Conservation (phyloP, 805 yeast genomes). For the Saturnispora serradocipensis region DNA sequence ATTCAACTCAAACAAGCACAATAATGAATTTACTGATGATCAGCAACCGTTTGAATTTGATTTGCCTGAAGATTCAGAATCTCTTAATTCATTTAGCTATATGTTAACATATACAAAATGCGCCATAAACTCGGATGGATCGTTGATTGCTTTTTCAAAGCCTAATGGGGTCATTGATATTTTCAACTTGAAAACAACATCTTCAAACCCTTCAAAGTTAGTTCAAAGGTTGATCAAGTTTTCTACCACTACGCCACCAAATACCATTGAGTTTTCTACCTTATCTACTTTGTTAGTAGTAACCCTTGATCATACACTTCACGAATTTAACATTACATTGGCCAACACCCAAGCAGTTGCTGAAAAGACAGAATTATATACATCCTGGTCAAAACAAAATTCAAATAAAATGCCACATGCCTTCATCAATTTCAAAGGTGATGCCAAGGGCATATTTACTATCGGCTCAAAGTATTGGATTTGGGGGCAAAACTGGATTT, state of each 20-base stretch:
- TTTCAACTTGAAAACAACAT: constrained; percentile 24
- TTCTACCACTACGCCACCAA: constrained; percentile 39
- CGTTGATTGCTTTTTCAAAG: constrained; percentile 48
- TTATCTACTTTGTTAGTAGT: constrained; percentile 46
- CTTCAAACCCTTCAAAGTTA: constrained; percentile 14
- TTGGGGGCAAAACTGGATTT: constrained; percentile 81
- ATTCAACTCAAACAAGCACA: constrained; percentile 29
- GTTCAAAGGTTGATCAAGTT: constrained; percentile 43
- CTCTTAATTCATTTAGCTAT: constrained; percentile 21
- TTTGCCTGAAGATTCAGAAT: constrained; percentile 15
- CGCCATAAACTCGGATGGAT: constrained; percentile 36
- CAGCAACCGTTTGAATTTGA: constrained; percentile 26
- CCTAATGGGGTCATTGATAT: constrained; percentile 59
- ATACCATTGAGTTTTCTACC: constrained; percentile 49
- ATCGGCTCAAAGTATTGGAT: constrained; percentile 54
- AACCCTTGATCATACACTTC: constrained; percentile 65
- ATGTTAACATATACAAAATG: constrained; percentile 44
- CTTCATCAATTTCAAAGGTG: constrained; percentile 48
- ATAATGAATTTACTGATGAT: constrained; percentile 34
- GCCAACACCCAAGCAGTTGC: constrained; percentile 1
- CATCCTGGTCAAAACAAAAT: constrained; percentile 75
- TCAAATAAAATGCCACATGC: constrained; percentile 66
- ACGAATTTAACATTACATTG: constrained; percentile 46
- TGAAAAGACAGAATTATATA: constrained; percentile 30
- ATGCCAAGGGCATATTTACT: constrained; percentile 62